Evolutionary conservation across 192 early-diverging fungal species (phyloP).

Genomic region (Coemansia sp.): DNA sequence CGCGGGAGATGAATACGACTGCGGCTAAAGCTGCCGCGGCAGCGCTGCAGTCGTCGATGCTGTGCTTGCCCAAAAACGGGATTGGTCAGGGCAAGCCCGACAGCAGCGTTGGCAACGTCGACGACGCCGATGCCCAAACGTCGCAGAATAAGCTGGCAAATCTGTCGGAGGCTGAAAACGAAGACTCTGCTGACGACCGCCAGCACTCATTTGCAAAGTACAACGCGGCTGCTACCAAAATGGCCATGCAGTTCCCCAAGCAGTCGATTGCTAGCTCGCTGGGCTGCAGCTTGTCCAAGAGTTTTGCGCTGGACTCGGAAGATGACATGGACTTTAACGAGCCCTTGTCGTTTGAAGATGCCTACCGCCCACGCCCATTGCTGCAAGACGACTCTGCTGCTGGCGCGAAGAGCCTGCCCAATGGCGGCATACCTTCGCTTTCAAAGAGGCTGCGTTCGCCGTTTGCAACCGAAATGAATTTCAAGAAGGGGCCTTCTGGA

Average conservation of each 20-base stretch:
- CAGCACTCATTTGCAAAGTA: slow-evolving; percentile 3
- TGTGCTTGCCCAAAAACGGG: slow-evolving; percentile 49
- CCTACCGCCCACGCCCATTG: slow-evolving; percentile 1
- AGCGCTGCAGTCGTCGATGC: slow-evolving; percentile 51
- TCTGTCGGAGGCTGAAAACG: slow-evolving; percentile 43
- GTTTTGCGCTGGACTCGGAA: slow-evolving; percentile 25
- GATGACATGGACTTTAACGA: slow-evolving; percentile 46
- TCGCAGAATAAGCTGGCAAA: slow-evolving; percentile 35
- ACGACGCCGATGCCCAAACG: slow-evolving; percentile 2
- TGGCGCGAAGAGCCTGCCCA: slow-evolving; percentile 30
- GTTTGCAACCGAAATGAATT: slow-evolving; percentile 6
- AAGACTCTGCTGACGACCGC: slow-evolving; percentile 9
- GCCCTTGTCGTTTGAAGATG: slow-evolving; percentile 33
- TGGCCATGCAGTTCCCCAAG: slow-evolving; percentile 43
- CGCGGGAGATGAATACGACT: slow-evolving; percentile 50
- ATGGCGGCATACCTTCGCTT: not conserved
- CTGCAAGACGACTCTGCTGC: not conserved
- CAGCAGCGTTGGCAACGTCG: slow-evolving; percentile 9
- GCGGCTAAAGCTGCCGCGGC: slow-evolving; percentile 49
- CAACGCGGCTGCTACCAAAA: slow-evolving; percentile 24
- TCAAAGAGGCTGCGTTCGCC: slow-evolving; percentile 9
- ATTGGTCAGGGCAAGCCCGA: slow-evolving; percentile 51
- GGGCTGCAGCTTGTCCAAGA: slow-evolving; percentile 33
- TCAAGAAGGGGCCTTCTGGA: not conserved
- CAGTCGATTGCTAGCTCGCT: slow-evolving; percentile 32